Base-by-base conservation (phyloP, 305 asterid genomes). In the Fraxinus dipetala region DNA sequence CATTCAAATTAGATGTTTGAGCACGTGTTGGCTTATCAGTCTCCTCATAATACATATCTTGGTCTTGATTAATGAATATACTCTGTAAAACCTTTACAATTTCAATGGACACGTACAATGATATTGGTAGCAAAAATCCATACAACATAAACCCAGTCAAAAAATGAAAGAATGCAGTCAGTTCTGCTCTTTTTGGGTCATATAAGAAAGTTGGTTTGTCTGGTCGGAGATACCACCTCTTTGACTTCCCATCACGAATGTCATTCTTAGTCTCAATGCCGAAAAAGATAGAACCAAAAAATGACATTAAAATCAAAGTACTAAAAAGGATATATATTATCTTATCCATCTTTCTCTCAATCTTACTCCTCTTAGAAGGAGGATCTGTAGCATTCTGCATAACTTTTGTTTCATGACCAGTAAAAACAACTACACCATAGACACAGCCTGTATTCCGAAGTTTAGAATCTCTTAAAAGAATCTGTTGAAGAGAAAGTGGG, bases 151-250 rank as follows among this genome's bases (percentile, higher is more conserved):
- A 95, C 70, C 87, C 98, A 1, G 98, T 96, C 85, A 96, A 85
- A 93, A 93, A 94, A 90, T 93, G 98, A 45, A 91, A 88, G 84
- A 94, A 84, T 5, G 97, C 97, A 72, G 98, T 95, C 59, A 88
- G 72, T 6, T 87, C 63, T 6, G 96, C 86, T 84, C 87, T 88
- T 45, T 78, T 75, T 0, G 98, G 98, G 87, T 94, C 92, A 79
- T 74, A 96, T 78, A 87, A 86, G 18, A 85, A 82, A 26, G 87
- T 85, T 22, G 97, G 43, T 6, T 80, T 51, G 84, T 92, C 96
- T 0, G 99, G 99, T 24, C 87, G 86, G 76, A 96, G 97, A 89
- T 96, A 96, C 99, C 99, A 94, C 91, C 99, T 94, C 89, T 85
- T 85, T 38, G 89, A 18, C 59, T 79, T 85, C 32, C 92, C 92